phyloP scores from a whole-genome alignment of 768 basidiomycete species.

The Podaxis sp. region DNA sequence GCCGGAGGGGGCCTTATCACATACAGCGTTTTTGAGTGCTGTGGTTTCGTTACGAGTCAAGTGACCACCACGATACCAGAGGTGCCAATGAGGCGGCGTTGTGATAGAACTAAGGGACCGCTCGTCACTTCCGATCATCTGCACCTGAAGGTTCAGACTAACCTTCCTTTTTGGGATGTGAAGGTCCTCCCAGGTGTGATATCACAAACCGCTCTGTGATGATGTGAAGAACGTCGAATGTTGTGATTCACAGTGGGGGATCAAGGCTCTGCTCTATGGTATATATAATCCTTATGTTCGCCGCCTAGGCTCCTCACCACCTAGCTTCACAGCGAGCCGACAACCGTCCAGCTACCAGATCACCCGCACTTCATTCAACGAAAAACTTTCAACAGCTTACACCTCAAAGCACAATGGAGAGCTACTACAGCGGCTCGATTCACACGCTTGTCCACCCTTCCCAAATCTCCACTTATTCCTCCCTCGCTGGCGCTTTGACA shows the following conservation, averaged over 20 bases:
- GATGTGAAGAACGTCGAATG: conserved; percentile 9
- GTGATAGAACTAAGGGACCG: conserved; percentile 7
- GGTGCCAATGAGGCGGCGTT: conserved; percentile 5
- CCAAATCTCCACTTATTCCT: conserved; percentile 15
- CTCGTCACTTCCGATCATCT: conserved; percentile 10
- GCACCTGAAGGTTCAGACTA: neutral
- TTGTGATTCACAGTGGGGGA: conserved; percentile 7
- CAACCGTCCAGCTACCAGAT: neutral
- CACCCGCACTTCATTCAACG: neutral
- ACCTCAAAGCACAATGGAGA: neutral
- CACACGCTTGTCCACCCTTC: conserved; percentile 14
- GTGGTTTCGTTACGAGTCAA: conserved; percentile 1
- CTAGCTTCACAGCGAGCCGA: conserved; percentile 3
- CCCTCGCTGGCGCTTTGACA: conserved; percentile 15
- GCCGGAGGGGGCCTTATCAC: conserved; percentile 4
- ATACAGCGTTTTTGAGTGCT: neutral
- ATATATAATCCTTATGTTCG: conserved; percentile 1
- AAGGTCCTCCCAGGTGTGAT: neutral
- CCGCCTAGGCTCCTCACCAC: conserved; percentile 4
- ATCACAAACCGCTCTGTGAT: conserved; percentile 14
- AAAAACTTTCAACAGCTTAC: neutral
- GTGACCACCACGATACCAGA: neutral
- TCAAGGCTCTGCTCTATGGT: neutral
- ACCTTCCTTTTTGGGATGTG: conserved; percentile 10
- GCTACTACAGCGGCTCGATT: conserved; percentile 6